Evolutionary conservation across 805 yeast genomes (phyloP).

Genomic region (Suhomyces tanzawaensis): DNA sequence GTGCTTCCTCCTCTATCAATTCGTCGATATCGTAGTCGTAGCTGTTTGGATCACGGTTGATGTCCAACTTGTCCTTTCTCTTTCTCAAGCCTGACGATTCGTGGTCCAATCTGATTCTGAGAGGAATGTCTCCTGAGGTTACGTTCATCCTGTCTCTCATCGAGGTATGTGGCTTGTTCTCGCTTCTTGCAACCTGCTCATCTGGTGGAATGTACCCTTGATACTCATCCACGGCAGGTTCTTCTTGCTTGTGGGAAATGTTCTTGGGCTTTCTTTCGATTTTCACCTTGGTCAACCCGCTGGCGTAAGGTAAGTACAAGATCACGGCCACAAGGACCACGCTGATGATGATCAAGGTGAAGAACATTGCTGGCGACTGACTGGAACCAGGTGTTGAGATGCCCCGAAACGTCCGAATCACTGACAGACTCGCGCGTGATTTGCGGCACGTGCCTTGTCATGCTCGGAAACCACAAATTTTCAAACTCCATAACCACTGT

Average conservation of each 20-base stretch:
- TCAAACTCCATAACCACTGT: neutral
- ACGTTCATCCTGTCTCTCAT: constrained; percentile 29
- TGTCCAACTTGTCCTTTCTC: constrained; percentile 31
- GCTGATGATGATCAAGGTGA: constrained; percentile 39
- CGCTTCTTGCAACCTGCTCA: constrained; percentile 17
- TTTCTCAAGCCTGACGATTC: constrained; percentile 22
- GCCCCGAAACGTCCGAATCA: too few species aligned
- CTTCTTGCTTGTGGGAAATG: neutral
- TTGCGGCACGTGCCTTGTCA: neutral
- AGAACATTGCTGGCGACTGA: too few species aligned
- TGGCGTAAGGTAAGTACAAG: constrained; percentile 45
- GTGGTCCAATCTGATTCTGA: constrained; percentile 30
- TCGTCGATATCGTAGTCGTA: constrained; percentile 46
- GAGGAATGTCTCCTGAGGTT: constrained; percentile 37
- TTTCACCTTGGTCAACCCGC: constrained; percentile 47
- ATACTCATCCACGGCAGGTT: constrained; percentile 9
- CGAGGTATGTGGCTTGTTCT: constrained; percentile 6
- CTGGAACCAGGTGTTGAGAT: too few species aligned
- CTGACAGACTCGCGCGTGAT: too few species aligned
- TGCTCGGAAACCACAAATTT: neutral
- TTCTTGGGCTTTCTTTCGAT: constrained; percentile 11
- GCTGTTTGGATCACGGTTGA: constrained; percentile 38
- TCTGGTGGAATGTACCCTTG: constrained; percentile 43
- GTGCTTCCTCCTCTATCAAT: constrained; percentile 36
- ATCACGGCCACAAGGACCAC: constrained; percentile 40